Percentiles rank a stretch among this genome's conserved stretches.
Conservation (phyloP, 2,329 filamentous ascomycete genomes). For the Tolypocladium endophyticum region DNA sequence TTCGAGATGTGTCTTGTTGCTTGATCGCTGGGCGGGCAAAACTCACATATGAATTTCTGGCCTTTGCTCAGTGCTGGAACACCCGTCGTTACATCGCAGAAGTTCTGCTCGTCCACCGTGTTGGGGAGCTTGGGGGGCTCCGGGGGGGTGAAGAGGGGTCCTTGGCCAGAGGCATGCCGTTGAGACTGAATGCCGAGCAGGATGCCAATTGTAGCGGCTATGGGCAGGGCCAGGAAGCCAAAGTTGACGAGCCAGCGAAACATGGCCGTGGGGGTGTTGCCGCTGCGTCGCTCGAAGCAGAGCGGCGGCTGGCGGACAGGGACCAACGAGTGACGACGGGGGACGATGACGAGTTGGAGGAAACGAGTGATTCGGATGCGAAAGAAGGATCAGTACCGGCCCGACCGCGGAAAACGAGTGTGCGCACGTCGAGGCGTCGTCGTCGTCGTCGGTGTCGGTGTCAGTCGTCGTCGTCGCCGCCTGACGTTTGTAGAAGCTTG, state of each 20-base stretch:
- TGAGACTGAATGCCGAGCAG: slow-evolving; percentile 37
- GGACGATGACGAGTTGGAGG: background rate
- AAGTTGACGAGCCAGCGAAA: slow-evolving; percentile 37
- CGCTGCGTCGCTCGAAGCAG: background rate
- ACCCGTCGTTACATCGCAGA: slow-evolving; percentile 34
- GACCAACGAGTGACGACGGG: background rate
- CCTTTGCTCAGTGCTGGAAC: slow-evolving; percentile 31
- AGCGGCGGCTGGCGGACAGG: background rate
- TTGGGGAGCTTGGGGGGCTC: slow-evolving; percentile 6
- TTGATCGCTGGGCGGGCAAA: background rate
- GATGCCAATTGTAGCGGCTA: slow-evolving; percentile 37
- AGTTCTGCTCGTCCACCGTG: slow-evolving; percentile 23
- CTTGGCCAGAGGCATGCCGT: slow-evolving; percentile 28
- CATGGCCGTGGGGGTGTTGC: slow-evolving; percentile 16
- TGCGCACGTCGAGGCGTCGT: background rate
- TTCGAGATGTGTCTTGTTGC: background rate
- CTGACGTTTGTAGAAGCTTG: background rate
- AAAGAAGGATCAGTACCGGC: background rate
- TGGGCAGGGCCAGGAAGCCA: slow-evolving; percentile 36
- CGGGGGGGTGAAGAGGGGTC: slow-evolving; percentile 28
- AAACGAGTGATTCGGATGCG: background rate
- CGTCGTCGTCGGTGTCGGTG: background rate
- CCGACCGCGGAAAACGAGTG: background rate
- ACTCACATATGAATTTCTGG: slow-evolving; percentile 37
- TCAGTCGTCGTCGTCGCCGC: background rate